Evolutionary conservation across 2,329 filamentous ascomycete species (phyloP), one percentile per base, ranked within the genome.

Genomic region (Plenodomus tracheiphilus): DNA sequence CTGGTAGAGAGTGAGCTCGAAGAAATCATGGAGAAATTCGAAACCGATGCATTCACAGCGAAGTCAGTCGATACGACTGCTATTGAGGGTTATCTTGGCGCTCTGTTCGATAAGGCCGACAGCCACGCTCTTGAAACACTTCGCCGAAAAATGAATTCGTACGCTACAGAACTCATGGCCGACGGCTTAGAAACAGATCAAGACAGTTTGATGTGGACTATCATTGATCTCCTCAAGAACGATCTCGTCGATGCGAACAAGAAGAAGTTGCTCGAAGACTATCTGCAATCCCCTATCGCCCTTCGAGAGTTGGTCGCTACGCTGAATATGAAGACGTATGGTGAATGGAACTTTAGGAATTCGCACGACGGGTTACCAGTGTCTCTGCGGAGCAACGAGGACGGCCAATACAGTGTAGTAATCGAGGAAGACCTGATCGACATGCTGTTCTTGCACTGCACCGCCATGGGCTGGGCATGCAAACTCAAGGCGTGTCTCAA

Each of bases 1-100:
- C 61, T 71, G 5, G 71, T 83, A 11, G 81, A 80, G 2, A 73
- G 78, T 15, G 80, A 82, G 55, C 81, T 81, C 72, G 77, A 80
- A 46, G 73, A 80, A 46, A 76, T 81, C 53, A 75, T 81, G 17
- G 71, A 74, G 1, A 73, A 69, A 7, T 67, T 70, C 15, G 59
- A 67, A 28, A 43, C 57, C 9, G 49, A 56, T 13, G 47, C 58
- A 0, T 64, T 62, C 39, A 47, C 48, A 1, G 18, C 40, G 0
- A 60, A 58, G 2, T 39, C 62, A 4, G 46, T 64, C 10, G 46
- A 69, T 32, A 39, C 18, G 25, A 50, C 60, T 0, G 49, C 46
- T 2, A 54, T 69, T 9, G 47, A 66, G 28, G 40, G 34, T 1
- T 67, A 65, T 36, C 62, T 69, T 0, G 25, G 34, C 1, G 35